Evolutionary conservation across 2,329 filamentous ascomycete species (phyloP).

Genomic region (Phoma herbarum): DNA sequence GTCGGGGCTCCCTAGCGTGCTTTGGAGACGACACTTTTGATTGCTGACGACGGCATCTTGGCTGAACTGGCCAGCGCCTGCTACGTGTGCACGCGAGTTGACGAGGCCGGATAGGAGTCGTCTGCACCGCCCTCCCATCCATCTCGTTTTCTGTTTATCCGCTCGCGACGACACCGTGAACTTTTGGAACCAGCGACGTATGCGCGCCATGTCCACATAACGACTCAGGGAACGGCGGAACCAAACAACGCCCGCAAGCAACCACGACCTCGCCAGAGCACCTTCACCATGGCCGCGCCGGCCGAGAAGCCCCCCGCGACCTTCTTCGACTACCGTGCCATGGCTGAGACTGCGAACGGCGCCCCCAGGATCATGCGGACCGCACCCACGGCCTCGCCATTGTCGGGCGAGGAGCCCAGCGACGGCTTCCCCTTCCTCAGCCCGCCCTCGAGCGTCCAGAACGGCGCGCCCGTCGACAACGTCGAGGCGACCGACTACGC

Average conservation of each 20-base stretch:
- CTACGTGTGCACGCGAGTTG: constrained; percentile 17
- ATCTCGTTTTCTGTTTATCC: background rate
- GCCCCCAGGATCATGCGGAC: constrained; percentile 42
- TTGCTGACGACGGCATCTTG: background rate
- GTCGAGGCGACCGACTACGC: constrained; percentile 28
- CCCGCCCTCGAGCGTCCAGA: constrained; percentile 23
- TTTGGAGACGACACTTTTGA: background rate
- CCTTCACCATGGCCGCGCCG: constrained; percentile 10
- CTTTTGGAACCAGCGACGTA: background rate
- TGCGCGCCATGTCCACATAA: constrained; percentile 23
- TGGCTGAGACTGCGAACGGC: constrained; percentile 18
- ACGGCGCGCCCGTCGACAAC: constrained; percentile 31
- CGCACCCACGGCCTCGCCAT: constrained; percentile 42
- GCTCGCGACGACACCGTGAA: constrained; percentile 9
- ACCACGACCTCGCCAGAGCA: background rate
- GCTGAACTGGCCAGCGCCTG: constrained; percentile 20
- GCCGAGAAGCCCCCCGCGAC: constrained; percentile 11
- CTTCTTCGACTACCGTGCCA: constrained; percentile 1
- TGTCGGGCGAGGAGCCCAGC: constrained; percentile 38
- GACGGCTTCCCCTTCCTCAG: constrained; percentile 52
- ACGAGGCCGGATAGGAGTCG: constrained; percentile 14
- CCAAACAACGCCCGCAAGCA: constrained; percentile 20
- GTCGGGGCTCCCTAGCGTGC: constrained; percentile 11
- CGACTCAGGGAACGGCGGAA: constrained; percentile 19
- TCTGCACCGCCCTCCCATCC: background rate